Conservation (phyloP, 768 basidiomycete species). For the Hysterangium stoloniferum region DNA sequence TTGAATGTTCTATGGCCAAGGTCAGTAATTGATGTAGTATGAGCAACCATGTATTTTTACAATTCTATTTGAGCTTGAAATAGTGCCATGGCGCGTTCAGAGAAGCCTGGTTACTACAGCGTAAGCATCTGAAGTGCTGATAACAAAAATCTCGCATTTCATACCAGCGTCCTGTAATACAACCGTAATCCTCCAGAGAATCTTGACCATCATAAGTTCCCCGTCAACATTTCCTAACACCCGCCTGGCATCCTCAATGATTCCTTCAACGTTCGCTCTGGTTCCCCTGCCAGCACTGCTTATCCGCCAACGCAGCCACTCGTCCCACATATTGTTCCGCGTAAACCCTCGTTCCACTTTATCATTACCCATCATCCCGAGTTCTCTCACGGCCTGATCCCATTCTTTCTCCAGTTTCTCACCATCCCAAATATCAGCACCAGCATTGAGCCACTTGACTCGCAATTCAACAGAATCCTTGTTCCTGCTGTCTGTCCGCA, state of each 20-base stretch:
- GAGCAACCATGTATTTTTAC: slow-evolving; percentile 33
- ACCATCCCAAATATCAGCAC: slow-evolving; percentile 63
- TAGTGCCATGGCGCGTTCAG: slow-evolving; percentile 66
- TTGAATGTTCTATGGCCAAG: slow-evolving; percentile 47
- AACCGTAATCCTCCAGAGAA: slow-evolving; percentile 65
- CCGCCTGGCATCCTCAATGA: slow-evolving; percentile 45
- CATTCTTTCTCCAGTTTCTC: slow-evolving; percentile 54
- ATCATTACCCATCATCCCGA: slow-evolving; percentile 34
- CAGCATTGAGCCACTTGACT: slow-evolving; percentile 60
- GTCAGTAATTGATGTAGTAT: background rate
- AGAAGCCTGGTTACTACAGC: slow-evolving; percentile 41
- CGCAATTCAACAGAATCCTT: slow-evolving; percentile 40
- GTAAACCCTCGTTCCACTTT: background rate
- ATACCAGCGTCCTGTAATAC: slow-evolving; percentile 61
- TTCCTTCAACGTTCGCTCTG: slow-evolving; percentile 39
- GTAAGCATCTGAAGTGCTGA: slow-evolving; percentile 7
- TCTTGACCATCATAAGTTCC: slow-evolving; percentile 48
- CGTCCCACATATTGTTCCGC: slow-evolving; percentile 50
- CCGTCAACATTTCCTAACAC: slow-evolving; percentile 39
- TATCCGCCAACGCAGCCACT: slow-evolving; percentile 75
- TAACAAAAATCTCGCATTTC: slow-evolving; percentile 17
- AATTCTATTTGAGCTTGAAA: slow-evolving; percentile 82
- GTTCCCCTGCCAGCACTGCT: slow-evolving; percentile 22
- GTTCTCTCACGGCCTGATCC: slow-evolving; percentile 50
- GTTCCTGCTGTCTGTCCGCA: slow-evolving; percentile 48